phyloP scores from a whole-genome alignment of 2,329 filamentous ascomycete genomes.

The Aureobasidium subglaciale region DNA sequence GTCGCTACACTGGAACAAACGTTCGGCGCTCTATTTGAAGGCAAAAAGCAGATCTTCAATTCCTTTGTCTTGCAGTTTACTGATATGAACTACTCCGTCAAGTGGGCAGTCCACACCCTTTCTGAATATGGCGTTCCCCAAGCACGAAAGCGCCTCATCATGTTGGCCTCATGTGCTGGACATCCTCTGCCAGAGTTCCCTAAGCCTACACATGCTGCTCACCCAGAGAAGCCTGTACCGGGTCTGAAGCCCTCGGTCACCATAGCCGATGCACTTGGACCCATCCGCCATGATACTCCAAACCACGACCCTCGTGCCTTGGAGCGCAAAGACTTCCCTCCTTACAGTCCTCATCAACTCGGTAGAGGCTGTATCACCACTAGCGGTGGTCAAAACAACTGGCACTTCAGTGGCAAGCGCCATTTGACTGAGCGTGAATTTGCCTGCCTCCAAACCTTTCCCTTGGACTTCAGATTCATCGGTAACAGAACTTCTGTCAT shows the following conservation, averaged over 20 bases:
- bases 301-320: conserved; percentile 31
- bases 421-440: conserved; percentile 61
- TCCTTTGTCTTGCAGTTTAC: conserved; percentile 59
- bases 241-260: conserved; percentile 32
- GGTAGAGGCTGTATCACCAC: conserved; percentile 58
- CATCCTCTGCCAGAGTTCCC: conserved; percentile 64
- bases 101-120: conserved; percentile 56
- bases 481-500: conserved; percentile 35
- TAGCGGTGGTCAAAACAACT: conserved; percentile 50
- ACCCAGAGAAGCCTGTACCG: conserved; percentile 14
- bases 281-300: conserved; percentile 33
- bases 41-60: conserved; percentile 50
- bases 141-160: conserved; percentile 40
- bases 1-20: conserved; percentile 76
- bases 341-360: conserved; percentile 42
- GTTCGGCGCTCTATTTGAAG: conserved; percentile 51
- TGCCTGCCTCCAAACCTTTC: conserved; percentile 65
- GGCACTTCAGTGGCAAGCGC: conserved; percentile 58
- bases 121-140: conserved; percentile 46
- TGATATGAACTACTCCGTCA: conserved; percentile 58
- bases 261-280: conserved; percentile 35
- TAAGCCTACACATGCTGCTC: conserved; percentile 23
- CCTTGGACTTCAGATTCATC: conserved; percentile 51
- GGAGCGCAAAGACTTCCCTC: conserved; percentile 28
- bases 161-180: conserved; percentile 56